Evolutionary conservation across 805 yeast genomes (phyloP), one percentile per base, ranked within the genome.

Genomic region (Nakazawaea siamensis): DNA sequence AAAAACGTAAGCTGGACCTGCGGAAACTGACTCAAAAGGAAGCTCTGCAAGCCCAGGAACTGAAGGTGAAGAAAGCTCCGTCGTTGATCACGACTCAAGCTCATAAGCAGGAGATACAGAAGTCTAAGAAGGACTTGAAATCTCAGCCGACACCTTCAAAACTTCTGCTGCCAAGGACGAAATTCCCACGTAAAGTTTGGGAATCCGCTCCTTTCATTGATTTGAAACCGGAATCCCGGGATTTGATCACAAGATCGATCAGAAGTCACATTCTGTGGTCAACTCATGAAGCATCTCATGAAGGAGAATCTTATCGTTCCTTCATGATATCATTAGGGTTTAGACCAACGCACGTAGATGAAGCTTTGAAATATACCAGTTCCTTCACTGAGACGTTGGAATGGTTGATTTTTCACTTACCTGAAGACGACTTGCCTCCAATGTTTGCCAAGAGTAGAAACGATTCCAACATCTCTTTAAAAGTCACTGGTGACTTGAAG

Each of bases 381-480:
- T 46, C 67, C 1, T 65, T 74, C 37, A 63, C 68, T 2, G 73
- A 68, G 17, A 66, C 80, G 0, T 54, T 82, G 28, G 84, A 79
- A 41, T 82, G 92, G 90, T 66, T 90, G 14, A 57, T 90, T 9
- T 78, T 88, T 44, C 92, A 90, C 49, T 73, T 90, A 3, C 97
- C 97, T 0, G 97, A 92, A 43, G 97, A 88, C 50, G 98, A 90
- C 48, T 60, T 90, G 21, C 98, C 98, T 0, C 45, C 58, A 0
- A 60, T 65, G 31, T 82, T 82, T 47, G 65, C 68, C 13, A 75
- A 77, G 41, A 58, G 72, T 27, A 66, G 68, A 16, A 67, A 66
- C 29, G 86, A 78, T 45, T 62, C 80, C 0, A 71, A 69, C 31
- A 68, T 76, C 17, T 66, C 70, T 35, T 62, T 81, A 27, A 81